Base-by-base conservation (phyloP, 2,329 filamentous ascomycete species). In the Microthyrium microscopicum region DNA sequence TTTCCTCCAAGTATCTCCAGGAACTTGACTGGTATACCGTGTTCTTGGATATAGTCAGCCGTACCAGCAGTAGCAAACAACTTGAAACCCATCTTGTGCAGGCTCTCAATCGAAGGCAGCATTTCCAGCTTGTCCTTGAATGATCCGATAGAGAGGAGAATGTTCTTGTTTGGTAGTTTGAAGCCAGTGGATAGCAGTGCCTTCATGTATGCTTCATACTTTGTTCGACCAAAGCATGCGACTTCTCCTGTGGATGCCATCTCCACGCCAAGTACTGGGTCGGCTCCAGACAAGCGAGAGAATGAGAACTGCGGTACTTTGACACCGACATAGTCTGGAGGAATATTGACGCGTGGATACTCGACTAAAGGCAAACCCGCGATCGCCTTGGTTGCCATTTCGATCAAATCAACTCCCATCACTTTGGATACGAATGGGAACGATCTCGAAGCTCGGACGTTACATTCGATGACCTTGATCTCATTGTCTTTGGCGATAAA, bases 401-500 rank as follows among this genome's bases (percentile, higher is more conserved):
- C 87, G 43, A 98, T 94, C 41, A 98, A 67, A 52, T 98, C 87
- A 33, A 94, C 81, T 33, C 85, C 85, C 82, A 93, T 95, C 44
- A 92, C 83, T 66, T 98, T 98, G 42, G 85, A 94, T 12, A 95
- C 85, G 51, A 98, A 98, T 40, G 89, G 89, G 68, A 94, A 94
- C 1, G 87, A 95, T 43, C 89, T 73, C 29, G 89, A 94, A 12
- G 89, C 89, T 41, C 89, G 77, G 39, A 95, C 89, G 49, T 98
- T 98, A 60, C 89, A 95, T 61, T 98, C 89, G 42, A 98, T 98
- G 44, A 98, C 89, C 66, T 95, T 95, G 66, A 98, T 95, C 44
- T 95, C 87, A 54, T 95, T 95, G 55, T 95, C 85, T 64, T 95
- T 95, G 48, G 89, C 89, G 48, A 98, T 98, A 62, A 98, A 95